Base-by-base conservation (phyloP, 306 rosid species). In the Parietaria judaica region DNA sequence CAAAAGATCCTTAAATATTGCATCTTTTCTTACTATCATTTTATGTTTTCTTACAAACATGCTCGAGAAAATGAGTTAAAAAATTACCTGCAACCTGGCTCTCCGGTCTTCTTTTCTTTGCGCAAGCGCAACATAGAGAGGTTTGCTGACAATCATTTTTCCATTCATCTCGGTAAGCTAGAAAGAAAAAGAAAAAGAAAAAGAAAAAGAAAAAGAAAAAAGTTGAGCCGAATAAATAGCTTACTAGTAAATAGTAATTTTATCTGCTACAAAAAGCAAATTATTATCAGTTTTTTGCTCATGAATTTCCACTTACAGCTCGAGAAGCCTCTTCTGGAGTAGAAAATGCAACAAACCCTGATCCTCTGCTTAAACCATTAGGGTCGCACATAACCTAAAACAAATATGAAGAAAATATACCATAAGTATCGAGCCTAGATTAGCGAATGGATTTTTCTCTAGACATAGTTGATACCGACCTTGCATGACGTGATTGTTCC, bases 81-180 rank as follows among this genome's bases (percentile, higher is more conserved):
- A 74, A 50, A 64, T 64, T 70, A 88, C 99, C 95, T 88, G 99
- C 81, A 94, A 78, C 71, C 99, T 86, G 48, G 95, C 95, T 81
- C 95, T 94, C 77, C 99, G 83, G 67, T 94, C 99, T 79, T 94
- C 99, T 78, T 94, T 94, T 49, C 97, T 66, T 66, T 94, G 99
- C 6, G 99, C 99, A 52, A 79, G 94, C 65, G 99, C 95, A 74
- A 94, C 99, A 79, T 88, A 94, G 8, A 94, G 87, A 67, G 99
- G 99, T 65, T 94, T 94, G 84, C 84, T 86, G 58, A 73, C 87
- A 47, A 94, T 68, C 90, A 94, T 94, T 70, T 88, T 88, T 3
- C 97, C 95, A 71, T 88, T 94, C 99, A 94, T 88, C 77, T 94
- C 99, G 78, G 49, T 16, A 13, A 88, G 95, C 99, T 94, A 74